phyloP scores from a whole-genome alignment of 441 rosid species.

The Brassica hybrid region DNA sequence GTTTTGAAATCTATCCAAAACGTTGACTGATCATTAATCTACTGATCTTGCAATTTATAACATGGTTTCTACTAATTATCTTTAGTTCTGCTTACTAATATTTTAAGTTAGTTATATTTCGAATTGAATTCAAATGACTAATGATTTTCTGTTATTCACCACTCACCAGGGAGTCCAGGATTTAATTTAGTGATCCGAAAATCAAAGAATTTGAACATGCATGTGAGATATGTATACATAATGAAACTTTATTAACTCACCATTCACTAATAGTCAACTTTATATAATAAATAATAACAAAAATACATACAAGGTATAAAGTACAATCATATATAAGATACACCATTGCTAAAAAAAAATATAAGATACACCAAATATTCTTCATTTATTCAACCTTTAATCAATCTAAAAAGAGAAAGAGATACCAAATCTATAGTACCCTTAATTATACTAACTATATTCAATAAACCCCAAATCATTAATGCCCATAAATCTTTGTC shows the following conservation, averaged over 20 bases:
- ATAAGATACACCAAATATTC: not conserved
- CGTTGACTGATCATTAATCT: not conserved
- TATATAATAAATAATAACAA: not conserved
- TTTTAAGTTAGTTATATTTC: not conserved
- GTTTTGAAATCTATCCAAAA: not conserved
- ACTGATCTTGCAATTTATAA: not conserved
- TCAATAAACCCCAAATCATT: slow-evolving; percentile 2
- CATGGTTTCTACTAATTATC: not conserved
- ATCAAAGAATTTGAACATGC: not conserved
- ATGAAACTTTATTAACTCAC: not conserved
- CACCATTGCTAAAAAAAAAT: not conserved
- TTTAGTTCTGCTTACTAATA: not conserved
- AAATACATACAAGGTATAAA: not conserved
- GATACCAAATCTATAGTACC: not conserved
- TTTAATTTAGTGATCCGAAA: not conserved
- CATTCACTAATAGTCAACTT: not conserved
- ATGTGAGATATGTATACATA: not conserved
- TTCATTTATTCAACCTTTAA: not conserved
- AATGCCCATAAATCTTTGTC: not conserved
- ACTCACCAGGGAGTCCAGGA: not conserved
- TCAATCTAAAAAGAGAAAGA: not conserved
- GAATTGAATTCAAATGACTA: not conserved
- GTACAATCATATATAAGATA: not conserved
- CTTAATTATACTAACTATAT: not conserved
- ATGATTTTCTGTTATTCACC: not conserved